Evolutionary conservation across 805 yeast species (phyloP).

Genomic region (Starmera dryadoides): DNA sequence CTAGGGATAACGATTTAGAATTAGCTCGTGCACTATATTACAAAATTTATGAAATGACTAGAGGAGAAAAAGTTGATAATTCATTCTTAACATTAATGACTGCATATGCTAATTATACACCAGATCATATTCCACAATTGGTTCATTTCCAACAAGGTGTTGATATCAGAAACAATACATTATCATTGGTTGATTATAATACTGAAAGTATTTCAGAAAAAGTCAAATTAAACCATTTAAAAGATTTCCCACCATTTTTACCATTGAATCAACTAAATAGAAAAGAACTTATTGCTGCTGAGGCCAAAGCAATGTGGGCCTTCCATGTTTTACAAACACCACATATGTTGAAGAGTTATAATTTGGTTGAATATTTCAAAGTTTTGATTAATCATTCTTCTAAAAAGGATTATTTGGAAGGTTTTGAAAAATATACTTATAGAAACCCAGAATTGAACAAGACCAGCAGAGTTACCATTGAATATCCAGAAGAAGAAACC

Average conservation of each 20-base stretch:
- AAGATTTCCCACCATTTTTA: slow-evolving; percentile 55
- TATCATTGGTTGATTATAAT: slow-evolving; percentile 32
- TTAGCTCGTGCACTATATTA: slow-evolving; percentile 62
- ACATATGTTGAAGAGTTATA: slow-evolving; percentile 30
- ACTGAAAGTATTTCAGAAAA: slow-evolving; percentile 10
- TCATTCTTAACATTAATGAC: slow-evolving; percentile 30
- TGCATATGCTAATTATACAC: slow-evolving; percentile 38
- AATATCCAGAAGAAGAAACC: slow-evolving; percentile 12
- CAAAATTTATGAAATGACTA: slow-evolving; percentile 32
- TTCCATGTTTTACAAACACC: slow-evolving; percentile 40
- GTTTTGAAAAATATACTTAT: slow-evolving; percentile 29
- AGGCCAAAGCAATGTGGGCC: slow-evolving; percentile 72
- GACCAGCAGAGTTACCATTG: slow-evolving; percentile 3
- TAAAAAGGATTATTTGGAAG: slow-evolving; percentile 27
- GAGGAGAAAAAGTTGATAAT: slow-evolving; percentile 5
- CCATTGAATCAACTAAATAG: slow-evolving; percentile 42
- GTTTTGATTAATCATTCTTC: slow-evolving; percentile 32
- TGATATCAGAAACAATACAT: slow-evolving; percentile 36
- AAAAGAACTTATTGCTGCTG: slow-evolving; percentile 48
- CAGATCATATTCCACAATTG: slow-evolving; percentile 26
- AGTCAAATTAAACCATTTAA: slow-evolving; percentile 8
- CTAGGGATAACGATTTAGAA: slow-evolving; percentile 70
- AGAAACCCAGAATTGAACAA: slow-evolving; percentile 17
- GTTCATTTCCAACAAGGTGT: slow-evolving; percentile 38
- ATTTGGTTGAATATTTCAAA: slow-evolving; percentile 45